Base-by-base conservation (phyloP, 2,329 filamentous ascomycete species). In the Daldinia sp. region DNA sequence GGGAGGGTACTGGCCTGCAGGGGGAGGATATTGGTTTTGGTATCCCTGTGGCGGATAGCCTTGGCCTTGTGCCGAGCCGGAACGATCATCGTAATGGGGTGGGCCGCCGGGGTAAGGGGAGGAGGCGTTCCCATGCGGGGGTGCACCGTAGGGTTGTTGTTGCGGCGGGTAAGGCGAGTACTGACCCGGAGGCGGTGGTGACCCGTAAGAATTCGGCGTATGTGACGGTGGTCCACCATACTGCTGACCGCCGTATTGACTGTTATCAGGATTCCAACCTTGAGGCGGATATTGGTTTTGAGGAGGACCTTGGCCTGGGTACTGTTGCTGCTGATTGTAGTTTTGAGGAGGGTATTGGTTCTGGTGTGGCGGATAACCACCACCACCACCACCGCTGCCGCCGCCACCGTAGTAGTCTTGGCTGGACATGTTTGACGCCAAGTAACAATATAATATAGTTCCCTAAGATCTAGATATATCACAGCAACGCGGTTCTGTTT, bases 381-480 rank as follows among this genome's bases (percentile, higher is more conserved):
- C 69, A 15, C 62, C 64, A 12, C 61, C 54, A 63, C 62, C 64
- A 12, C 61, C 54, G 61, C 70, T 60, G 44, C 70, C 69, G 44
- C 65, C 57, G 35, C 70, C 62, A 58, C 70, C 60, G 61, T 75
- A 75, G 63, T 76, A 76, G 9, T 68, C 71, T 62, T 76, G 72
- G 41, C 65, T 67, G 4, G 74, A 76, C 74, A 76, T 76, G 9
- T 41, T 51, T 15, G 4, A 39, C 20, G 15, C 18, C 7, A 57
- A 37, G 42, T 41, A 30, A 30, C 20, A 23, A 2, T 23, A 23
- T 23, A 23, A 1, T 23, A 2, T 23, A 23, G n/a, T 12, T 50
- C n/a, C 12, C n/a, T 15, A 6, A 48, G 12, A 41, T 50, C 30
- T 26, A 7, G 33, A 41, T 23, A 51, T 20, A 18, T 6, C 28